phyloP scores from a whole-genome alignment of 73 alveolate genomes.

The Paramecium biaurelia region DNA sequence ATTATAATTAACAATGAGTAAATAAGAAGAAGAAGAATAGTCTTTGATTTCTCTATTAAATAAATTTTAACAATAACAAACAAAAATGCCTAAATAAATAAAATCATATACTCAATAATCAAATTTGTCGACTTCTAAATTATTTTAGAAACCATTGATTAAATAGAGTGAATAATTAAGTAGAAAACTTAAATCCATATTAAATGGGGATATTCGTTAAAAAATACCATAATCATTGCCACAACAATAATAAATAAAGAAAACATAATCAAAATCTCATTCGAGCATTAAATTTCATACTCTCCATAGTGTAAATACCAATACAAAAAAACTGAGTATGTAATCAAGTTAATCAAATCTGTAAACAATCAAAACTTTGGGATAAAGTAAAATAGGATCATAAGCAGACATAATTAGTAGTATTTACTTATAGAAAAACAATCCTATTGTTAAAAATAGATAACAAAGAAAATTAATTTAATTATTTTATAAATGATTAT shows the following conservation, averaged over 20 bases:
- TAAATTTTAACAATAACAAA: neutral
- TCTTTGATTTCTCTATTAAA: neutral
- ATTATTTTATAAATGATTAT: constrained; percentile 2
- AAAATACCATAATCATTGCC: neutral
- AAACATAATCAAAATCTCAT: neutral
- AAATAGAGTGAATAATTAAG: neutral
- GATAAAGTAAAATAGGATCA: neutral
- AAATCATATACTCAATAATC: neutral
- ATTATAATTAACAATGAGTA: neutral
- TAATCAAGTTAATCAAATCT: neutral
- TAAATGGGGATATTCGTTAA: neutral
- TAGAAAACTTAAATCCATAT: neutral
- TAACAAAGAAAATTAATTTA: neutral
- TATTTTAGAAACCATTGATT: neutral
- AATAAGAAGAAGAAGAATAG: neutral
- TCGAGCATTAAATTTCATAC: neutral
- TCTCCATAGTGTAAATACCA: neutral
- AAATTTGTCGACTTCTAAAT: neutral
- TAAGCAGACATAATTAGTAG: neutral
- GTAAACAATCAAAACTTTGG: neutral
- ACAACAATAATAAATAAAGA: neutral
- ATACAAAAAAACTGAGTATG: neutral
- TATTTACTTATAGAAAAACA: neutral
- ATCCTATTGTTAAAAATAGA: neutral
- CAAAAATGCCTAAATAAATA: neutral